A percentile compares a stretch with the other conserved stretches of the same genome.
These are phyloP conservation scores for Teunomyces aglyptinius DNA, from an alignment of 805 yeast genomes.

Conservation along the genomic window DNA sequence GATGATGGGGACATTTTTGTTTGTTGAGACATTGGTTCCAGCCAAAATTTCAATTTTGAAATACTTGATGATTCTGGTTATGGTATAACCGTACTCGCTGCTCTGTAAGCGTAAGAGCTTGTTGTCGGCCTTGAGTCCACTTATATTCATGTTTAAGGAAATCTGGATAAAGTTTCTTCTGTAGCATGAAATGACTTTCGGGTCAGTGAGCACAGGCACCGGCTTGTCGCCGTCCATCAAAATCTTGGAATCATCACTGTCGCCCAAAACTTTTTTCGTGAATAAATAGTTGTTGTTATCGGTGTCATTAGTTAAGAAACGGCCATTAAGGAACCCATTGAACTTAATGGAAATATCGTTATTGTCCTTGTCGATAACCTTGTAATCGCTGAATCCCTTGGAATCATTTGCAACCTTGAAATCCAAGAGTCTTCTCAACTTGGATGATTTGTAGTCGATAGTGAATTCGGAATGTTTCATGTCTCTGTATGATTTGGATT, in stretches of 20 bases:
- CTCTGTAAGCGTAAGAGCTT: constrained; percentile 32
- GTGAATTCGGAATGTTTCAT: constrained; percentile 13
- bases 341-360: constrained; percentile 24
- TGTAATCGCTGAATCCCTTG: constrained; percentile 10
- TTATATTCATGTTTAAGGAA: constrained; percentile 27
- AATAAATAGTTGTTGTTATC: constrained; percentile 35
- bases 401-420: constrained; percentile 20
- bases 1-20: constrained; percentile 30
- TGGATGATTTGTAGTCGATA: constrained; percentile 27
- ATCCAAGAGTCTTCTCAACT: constrained; percentile 28
- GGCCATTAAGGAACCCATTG: constrained; percentile 41
- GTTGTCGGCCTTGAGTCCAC: constrained; percentile 22
- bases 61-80: constrained; percentile 37
- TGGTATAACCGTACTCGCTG: constrained; percentile 34
- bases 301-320: constrained; percentile 39
- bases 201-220: constrained; percentile 16
- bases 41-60: constrained; percentile 40
- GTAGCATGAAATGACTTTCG: constrained; percentile 45
- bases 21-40: constrained; percentile 28
- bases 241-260: neutral
- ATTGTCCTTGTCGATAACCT: constrained; percentile 29
- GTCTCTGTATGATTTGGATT: constrained; percentile 10
- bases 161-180: constrained; percentile 43
- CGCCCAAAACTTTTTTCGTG: constrained; percentile 6
- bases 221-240: neutral